Conservation (phyloP, 208 protist genomes). For the Trypanosoma platydactyli region DNA sequence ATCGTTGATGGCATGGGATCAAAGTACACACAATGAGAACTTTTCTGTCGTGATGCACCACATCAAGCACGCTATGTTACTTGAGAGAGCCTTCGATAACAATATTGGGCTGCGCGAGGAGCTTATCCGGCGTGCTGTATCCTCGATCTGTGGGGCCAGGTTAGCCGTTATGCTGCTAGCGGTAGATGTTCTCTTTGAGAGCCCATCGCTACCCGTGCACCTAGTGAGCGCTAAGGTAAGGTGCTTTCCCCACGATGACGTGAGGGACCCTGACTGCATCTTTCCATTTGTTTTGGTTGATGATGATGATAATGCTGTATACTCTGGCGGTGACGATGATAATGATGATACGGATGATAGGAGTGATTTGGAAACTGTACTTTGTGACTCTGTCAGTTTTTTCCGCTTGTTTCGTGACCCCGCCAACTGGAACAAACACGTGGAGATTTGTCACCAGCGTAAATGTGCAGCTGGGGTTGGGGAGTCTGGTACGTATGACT, state of each 20-base stretch:
- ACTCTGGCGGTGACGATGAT: not conserved
- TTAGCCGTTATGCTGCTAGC: slow-evolving; percentile 44
- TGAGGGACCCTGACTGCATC: slow-evolving; percentile 7
- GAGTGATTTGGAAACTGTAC: not conserved
- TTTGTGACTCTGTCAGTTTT: slow-evolving; percentile 42
- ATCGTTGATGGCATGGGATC: slow-evolving; percentile 70
- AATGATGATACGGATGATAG: slow-evolving; percentile 24
- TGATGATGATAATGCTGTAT: slow-evolving; percentile 14
- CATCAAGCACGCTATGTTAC: slow-evolving; percentile 42
- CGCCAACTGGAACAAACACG: slow-evolving; percentile 75
- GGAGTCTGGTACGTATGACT: not conserved
- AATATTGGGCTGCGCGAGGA: slow-evolving; percentile 28
- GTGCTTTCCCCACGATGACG: slow-evolving; percentile 38
- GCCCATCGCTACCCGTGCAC: slow-evolving; percentile 59
- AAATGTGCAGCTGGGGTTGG: not conserved
- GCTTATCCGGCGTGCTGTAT: slow-evolving; percentile 34
- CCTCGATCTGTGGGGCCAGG: too few relatives aligned
- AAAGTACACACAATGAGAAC: slow-evolving; percentile 52
- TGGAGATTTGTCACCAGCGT: slow-evolving; percentile 36
- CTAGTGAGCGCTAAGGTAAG: slow-evolving; percentile 72
- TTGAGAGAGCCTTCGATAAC: slow-evolving; percentile 37
- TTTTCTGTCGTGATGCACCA: slow-evolving; percentile 46
- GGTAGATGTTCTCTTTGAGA: slow-evolving; percentile 80
- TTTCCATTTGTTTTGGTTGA: slow-evolving; percentile 34
- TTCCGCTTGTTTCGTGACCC: slow-evolving; percentile 78